Conservation (phyloP, 1,284 basidiomycete genomes). For the Tilletia setariae region DNA sequence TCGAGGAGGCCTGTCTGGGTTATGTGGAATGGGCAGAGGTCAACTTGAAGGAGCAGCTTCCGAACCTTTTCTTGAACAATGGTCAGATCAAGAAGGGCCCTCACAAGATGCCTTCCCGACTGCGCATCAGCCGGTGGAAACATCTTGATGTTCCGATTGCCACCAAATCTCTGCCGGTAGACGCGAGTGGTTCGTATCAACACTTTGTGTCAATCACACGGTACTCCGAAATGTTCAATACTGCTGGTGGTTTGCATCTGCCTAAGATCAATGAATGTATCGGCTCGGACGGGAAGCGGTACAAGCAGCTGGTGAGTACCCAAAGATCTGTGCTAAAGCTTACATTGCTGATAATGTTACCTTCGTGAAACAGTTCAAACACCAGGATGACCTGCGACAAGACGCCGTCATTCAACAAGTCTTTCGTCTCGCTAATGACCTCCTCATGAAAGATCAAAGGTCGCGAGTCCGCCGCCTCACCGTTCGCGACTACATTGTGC, state of each 20-base stretch:
- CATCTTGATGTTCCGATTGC: constrained; percentile 64
- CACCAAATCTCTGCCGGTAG: constrained; percentile 70
- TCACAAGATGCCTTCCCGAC: constrained; percentile 27
- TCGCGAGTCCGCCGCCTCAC: constrained; percentile 70
- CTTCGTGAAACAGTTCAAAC: constrained; percentile 80
- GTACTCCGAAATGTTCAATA: constrained; percentile 59
- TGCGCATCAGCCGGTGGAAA: constrained; percentile 28
- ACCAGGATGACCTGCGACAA: constrained; percentile 82
- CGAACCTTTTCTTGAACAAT: constrained; percentile 24
- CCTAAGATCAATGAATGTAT: constrained; percentile 77
- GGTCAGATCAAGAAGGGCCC: constrained; percentile 30
- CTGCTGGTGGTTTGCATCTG: constrained; percentile 74
- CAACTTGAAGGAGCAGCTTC: constrained; percentile 57
- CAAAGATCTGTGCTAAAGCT: not conserved
- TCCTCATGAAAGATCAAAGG: constrained; percentile 71
- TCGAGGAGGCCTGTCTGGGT: constrained; percentile 70
- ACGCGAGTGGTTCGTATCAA: constrained; percentile 62
- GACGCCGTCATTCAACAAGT: constrained; percentile 99
- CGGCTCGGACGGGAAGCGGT: constrained; percentile 67
- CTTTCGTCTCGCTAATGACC: constrained; percentile 80
- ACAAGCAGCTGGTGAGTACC: constrained; percentile 74
- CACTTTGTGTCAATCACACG: constrained; percentile 67
- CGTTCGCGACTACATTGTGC: constrained; percentile 81
- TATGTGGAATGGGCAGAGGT: constrained; percentile 77
- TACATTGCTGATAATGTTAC: not conserved